Evolutionary conservation across 2,329 filamentous ascomycete genomes (phyloP).

Genomic region (Fusarium avenaceum): DNA sequence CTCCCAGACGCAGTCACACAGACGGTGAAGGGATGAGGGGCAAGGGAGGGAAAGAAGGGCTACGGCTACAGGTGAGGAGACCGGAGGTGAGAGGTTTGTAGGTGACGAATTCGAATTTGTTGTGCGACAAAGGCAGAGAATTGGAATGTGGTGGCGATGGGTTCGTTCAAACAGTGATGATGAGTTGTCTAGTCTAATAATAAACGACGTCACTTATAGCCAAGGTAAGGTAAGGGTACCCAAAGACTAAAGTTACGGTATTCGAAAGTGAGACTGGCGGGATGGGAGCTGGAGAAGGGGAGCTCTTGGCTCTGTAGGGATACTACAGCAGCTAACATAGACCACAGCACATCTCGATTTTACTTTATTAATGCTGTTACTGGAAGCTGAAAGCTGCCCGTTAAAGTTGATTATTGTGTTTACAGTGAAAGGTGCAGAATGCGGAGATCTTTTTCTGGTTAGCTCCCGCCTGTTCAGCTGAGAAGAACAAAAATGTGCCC

Average conservation of each 20-base stretch:
- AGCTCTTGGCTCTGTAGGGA: slow-evolving; percentile 14
- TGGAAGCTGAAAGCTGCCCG: slow-evolving; percentile 8
- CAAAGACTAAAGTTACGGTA: background rate
- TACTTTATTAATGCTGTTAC: slow-evolving; percentile 16
- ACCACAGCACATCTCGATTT: background rate
- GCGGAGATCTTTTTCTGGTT: slow-evolving; percentile 6
- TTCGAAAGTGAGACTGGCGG: slow-evolving; percentile 8
- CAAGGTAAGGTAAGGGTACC: background rate
- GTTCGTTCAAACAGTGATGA: slow-evolving; percentile 18
- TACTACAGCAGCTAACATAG: background rate
- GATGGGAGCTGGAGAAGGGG: background rate
- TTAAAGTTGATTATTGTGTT: background rate
- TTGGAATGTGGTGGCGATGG: slow-evolving; percentile 42
- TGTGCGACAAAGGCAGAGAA: slow-evolving; percentile 33
- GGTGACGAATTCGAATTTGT: slow-evolving; percentile 15
- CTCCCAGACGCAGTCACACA: background rate
- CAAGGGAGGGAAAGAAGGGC: slow-evolving; percentile 12
- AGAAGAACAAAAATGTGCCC: slow-evolving; percentile 7
- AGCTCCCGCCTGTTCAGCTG: slow-evolving; percentile 19
- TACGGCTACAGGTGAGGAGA: background rate
- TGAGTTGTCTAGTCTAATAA: slow-evolving; percentile 11
- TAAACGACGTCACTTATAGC: slow-evolving; percentile 37
- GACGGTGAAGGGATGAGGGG: slow-evolving; percentile 10
- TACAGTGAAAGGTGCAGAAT: slow-evolving; percentile 1
- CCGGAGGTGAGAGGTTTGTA: slow-evolving; percentile 3